Percentiles rank a stretch among this genome's conserved stretches.
phyloP scores from a whole-genome alignment of 129 eudicot genomes.

The Artemisia argyi region DNA sequence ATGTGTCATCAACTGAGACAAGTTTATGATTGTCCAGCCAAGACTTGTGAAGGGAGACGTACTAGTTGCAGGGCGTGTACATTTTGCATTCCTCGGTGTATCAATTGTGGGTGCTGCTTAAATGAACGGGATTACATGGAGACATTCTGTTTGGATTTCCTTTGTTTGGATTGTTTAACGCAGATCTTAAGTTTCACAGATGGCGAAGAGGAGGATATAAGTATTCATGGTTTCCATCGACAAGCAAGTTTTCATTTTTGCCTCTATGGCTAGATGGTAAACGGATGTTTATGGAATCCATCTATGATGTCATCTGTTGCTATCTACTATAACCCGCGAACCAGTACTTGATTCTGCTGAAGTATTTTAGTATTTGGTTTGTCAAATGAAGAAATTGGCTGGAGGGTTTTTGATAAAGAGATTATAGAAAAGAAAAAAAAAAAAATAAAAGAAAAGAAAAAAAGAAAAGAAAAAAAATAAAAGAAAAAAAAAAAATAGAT shows the following conservation, averaged over 20 bases:
- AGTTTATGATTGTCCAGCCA: conserved; percentile 68
- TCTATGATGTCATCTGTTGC: background rate
- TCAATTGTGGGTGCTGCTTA: conserved; percentile 64
- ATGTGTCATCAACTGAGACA: conserved; percentile 52
- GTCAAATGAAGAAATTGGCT: conserved; percentile 12
- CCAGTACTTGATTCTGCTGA: background rate
- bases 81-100: conserved; percentile 58
- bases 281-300: conserved; percentile 15
- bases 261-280: conserved; percentile 40
- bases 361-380: conserved; percentile 5
- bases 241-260: conserved; percentile 47
- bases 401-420: background rate
- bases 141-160: conserved; percentile 37
- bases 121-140: conserved; percentile 50
- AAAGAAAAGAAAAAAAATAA: background rate
- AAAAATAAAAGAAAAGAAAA: too few species aligned
- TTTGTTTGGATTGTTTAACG: conserved; percentile 52
- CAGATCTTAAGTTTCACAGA: conserved; percentile 35
- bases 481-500: background rate
- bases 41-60: conserved; percentile 40
- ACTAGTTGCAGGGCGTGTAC: conserved; percentile 59
- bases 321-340: background rate
- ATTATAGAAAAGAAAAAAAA: background rate
- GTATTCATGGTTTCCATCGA: conserved; percentile 24
- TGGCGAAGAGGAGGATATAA: conserved; percentile 22